phyloP scores from a whole-genome alignment of 805 yeast species.

The Tanozyma kutaoensis region DNA sequence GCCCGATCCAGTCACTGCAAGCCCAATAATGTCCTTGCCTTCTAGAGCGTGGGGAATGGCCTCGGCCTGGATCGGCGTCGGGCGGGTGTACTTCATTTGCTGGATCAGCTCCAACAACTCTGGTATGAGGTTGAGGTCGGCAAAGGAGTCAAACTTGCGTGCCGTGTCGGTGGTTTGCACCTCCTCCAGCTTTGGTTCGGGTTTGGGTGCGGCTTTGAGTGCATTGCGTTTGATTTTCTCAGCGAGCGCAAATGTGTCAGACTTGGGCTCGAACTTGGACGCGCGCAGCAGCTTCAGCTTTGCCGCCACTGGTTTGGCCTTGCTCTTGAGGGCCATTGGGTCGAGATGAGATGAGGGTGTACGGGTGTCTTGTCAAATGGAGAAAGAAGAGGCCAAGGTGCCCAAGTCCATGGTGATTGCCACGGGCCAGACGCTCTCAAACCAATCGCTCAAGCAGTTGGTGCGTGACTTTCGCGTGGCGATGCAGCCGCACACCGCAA shows the following conservation, averaged over 20 bases:
- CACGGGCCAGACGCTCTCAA: constrained; percentile 63
- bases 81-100: constrained; percentile 58
- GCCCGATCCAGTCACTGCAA: constrained; percentile 97
- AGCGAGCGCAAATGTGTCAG: constrained; percentile 36
- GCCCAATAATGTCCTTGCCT: constrained; percentile 88
- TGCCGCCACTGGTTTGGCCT: background rate
- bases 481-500: constrained; percentile 96
- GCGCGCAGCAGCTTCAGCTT: background rate
- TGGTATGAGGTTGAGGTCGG: constrained; percentile 53
- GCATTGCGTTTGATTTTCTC: constrained; percentile 35
- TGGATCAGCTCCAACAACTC: constrained; percentile 74
- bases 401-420: constrained; percentile 94
- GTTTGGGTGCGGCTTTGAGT: constrained; percentile 6
- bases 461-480: constrained; percentile 78
- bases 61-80: constrained; percentile 90
- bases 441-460: constrained; percentile 71
- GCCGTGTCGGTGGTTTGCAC: constrained; percentile 6
- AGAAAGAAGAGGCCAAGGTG: constrained; percentile 56
- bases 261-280: background rate
- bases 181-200: constrained; percentile 3
- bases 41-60: constrained; percentile 83
- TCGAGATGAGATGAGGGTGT: constrained; percentile 2
- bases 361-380: constrained; percentile 15
- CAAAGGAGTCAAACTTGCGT: constrained; percentile 26
- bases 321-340: background rate